Percentiles rank a stretch among this genome's conserved stretches.
phyloP scores from a whole-genome alignment of 108 stramenopile genomes.

The Fragilaria radians region DNA sequence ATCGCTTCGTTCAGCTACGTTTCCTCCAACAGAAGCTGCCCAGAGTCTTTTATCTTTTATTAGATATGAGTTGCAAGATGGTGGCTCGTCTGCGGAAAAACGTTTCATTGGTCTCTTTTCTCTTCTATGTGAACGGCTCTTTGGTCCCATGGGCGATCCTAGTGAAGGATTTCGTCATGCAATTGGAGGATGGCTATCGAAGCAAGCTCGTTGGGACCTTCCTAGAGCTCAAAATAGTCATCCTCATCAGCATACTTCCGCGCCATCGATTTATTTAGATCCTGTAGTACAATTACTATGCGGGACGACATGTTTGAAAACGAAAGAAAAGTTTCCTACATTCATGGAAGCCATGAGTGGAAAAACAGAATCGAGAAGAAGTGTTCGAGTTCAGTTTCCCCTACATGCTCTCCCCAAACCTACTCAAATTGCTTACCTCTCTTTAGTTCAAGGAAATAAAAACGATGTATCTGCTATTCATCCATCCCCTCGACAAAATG shows the following conservation, averaged over 20 bases:
- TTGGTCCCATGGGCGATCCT: conserved; percentile 30
- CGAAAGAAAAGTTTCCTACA: conserved; percentile 15
- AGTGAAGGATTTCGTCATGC: conserved; percentile 19
- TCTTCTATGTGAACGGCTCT: conserved; percentile 57
- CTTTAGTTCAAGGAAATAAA: conserved; percentile 8
- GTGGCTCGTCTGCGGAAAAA: conserved; percentile 63
- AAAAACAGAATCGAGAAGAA: conserved; percentile 54
- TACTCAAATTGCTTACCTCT: conserved; percentile 35
- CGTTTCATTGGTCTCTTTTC: conserved; percentile 66
- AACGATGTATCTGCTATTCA: neutral
- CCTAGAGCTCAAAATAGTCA: neutral
- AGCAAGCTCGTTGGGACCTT: conserved; percentile 22
- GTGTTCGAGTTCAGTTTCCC: conserved; percentile 58
- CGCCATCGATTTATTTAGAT: conserved; percentile 44
- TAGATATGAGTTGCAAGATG: conserved; percentile 63
- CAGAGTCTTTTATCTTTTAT: conserved; percentile 68
- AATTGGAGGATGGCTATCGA: conserved; percentile 33
- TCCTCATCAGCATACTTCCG: conserved; percentile 1
- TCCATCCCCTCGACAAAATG: neutral
- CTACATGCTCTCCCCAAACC: conserved; percentile 41
- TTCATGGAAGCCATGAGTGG: conserved; percentile 61
- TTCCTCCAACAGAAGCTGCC: conserved; percentile 66
- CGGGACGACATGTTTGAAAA: conserved; percentile 6
- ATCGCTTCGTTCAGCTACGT: conserved; percentile 29
- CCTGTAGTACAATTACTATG: conserved; percentile 73